Base-by-base conservation (phyloP, 441 rosid species). In the Eugenia klotzschiana region DNA sequence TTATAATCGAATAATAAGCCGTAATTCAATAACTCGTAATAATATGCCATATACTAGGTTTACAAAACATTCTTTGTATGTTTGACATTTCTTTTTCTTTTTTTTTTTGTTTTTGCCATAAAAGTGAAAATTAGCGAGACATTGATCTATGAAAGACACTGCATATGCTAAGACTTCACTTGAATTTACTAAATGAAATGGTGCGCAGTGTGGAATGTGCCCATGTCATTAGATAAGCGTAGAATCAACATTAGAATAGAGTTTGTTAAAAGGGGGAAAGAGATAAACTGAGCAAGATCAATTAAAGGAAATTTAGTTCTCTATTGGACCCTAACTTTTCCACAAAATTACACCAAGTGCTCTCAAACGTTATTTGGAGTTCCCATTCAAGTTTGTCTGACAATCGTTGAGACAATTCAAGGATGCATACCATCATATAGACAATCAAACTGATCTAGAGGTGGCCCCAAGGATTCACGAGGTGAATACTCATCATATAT, bases 201-300 rank as follows among this genome's bases (percentile, higher is more conserved):
- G n/a, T 16, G 3, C 69, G 0, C 69, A 14, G 27, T 1, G 37
- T 26, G 69, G 10, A 2, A 51, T 0, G 23, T 23, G 8, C 5
- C 43, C 22, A 27, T 58, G 10, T 58, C 40, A 27, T 27, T 40
- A 15, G 3, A 29, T 1, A 58, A 27, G 72, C 1, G 40, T 27
- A 29, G 1, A 27, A 27, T 58, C 72, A 7, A 20, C 22, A 27
- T 15, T 14, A 13, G 0, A 14, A 14, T 15, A 14, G 27, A 57
- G 69, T 26, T 57, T 57, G 10, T 0, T 8, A 57, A 57, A 7
- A 14, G 22, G 69, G 22, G 27, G 13, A 26, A 26, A 57, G 69
- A 57, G 37, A 14, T 57, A 29, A 29, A 57, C 27, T 37, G 69
- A 20, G 37, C 69, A 26, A 57, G 20, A 57, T 57, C 20, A 57